These are phyloP conservation scores for Acanthamoeba sp. DNA, from an alignment of 208 protist genomes.

Conservation along the genomic window DNA sequence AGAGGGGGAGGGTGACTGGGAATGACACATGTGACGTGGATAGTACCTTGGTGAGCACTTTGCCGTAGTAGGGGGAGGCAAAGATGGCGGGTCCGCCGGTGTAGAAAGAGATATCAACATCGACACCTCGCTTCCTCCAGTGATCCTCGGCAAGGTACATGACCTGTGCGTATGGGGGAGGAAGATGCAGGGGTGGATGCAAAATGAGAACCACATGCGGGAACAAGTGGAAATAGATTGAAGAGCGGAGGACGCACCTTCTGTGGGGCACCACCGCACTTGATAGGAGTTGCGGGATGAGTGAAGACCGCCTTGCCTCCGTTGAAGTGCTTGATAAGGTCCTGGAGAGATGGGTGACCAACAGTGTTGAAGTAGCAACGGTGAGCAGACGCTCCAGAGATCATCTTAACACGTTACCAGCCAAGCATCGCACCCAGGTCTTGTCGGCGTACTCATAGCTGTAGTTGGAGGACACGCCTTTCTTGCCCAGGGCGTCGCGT, in stretches of 20 bases:
- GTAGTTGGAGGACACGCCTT: constrained; percentile 85
- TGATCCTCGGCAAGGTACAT: constrained; percentile 85
- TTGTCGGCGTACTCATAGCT: constrained; percentile 78
- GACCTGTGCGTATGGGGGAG: constrained; percentile 48
- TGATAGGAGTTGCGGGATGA: constrained; percentile 81
- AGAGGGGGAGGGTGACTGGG: neutral
- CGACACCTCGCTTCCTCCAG: constrained; percentile 48
- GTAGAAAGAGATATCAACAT: constrained; percentile 79
- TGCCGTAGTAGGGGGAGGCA: constrained; percentile 13
- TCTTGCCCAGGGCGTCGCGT: constrained; percentile 81
- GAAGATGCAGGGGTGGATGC: neutral
- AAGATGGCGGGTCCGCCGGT: constrained; percentile 80
- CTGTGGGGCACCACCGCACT: constrained; percentile 87
- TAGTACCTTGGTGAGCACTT: constrained; percentile 23
- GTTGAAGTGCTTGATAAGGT: constrained; percentile 77
- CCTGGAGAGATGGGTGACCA: neutral
- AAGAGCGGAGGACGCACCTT: too few species aligned
- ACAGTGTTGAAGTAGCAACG: neutral
- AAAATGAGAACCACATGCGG: neutral
- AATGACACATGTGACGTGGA: neutral
- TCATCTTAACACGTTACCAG: too few species aligned
- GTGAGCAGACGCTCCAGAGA: too few species aligned
- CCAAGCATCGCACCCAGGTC: constrained; percentile 77
- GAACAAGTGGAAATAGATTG: too few species aligned
- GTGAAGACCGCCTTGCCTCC: constrained; percentile 84